Base-by-base conservation (phyloP, 2,329 filamentous ascomycete genomes). In the Fusarium sp. region DNA sequence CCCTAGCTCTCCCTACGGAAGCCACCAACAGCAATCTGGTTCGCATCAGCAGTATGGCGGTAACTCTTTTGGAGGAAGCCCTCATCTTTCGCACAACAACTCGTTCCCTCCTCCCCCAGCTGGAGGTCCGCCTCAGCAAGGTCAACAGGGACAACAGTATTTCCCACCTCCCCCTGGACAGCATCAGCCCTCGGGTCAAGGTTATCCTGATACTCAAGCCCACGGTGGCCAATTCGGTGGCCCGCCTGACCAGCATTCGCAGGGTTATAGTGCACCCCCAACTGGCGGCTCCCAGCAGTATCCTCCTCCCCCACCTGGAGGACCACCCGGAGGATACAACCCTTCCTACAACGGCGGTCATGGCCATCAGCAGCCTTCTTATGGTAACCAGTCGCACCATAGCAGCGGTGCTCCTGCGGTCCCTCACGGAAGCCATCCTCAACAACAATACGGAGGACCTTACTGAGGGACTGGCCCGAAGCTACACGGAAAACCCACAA, bases 341-440 rank as follows among this genome's bases (percentile, higher is more conserved):
- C 56, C 72, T 26, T 75, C 75, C 11, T 77, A 77, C 49, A 64
- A 65, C 11, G 70, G 71, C 28, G 60, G 69, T 3, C 75, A 75
- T n/a, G 71, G 69, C 31, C 69, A 67, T n/a, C 72, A 77, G 51
- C 72, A 73, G 33, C 34, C 33, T 16, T 66, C 77, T 13, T 77
- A 78, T 40, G 74, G 76, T 33, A 65, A 69, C 33, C 72, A 74
- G 41, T 71, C 73, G 41, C 67, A 74, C 8, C 76, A 77, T 36
- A 70, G 72, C 16, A 67, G 72, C 20, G 70, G 69, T 18, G 68
- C 75, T 31, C 72, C 72, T 28, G 70, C 74, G 30, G 68, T 75
- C 20, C 75, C 77, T 28, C 73, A 74, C 31, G 77, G 77, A 69
- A 78, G 74, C 31, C 81, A 80, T 56, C 76, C 73, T 20, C 65